Base-by-base conservation (phyloP, 768 basidiomycete genomes). In the Boletellus emodensis region DNA sequence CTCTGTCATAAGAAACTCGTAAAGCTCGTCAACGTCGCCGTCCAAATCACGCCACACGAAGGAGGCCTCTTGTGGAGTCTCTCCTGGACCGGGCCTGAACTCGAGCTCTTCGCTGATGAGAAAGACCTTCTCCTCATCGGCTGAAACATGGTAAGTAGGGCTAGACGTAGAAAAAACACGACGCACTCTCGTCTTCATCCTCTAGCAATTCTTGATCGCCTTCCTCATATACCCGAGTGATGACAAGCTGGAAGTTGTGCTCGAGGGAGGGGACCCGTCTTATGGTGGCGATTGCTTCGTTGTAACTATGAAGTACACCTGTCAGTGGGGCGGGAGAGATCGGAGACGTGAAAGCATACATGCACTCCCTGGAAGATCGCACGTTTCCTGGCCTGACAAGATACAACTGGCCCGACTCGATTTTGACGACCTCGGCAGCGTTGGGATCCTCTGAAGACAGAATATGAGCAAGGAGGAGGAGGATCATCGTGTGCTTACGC, bases 181-280 rank as follows among this genome's bases (percentile, higher is more conserved):
- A 71, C 82, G 58, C 56, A 87, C 87, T 87, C 72, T 90, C 87
- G 51, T 93, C 93, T 67, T 95, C 92, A 58, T 97, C 95, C 61
- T 96, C 94, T 15, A 97, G 71, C 37, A 97, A 68, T 61, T 95
- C 89, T 68, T 95, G 93, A 64, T 98, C 94, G 3, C 93, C 96
- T 55, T 98, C 95, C 59, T 98, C 93, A 62, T 90, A 98, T 1
- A 96, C 94, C 53, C 94, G 78, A n/a, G 94, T 96, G 47, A 97
- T 84, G 10, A 96, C 94, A 10, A 99, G 79, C 66, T 97, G 90
- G 65, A 86, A 90, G 69, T 82, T 84, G 76, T 83, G 90, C 57
- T 80, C 89, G 39, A 87, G 62, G 1, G 82, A 75, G 30, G 87
- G 83, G 41, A 88, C 82, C 51, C 94, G 83, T 49, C 96, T 83